Percentiles rank a stretch among this genome's conserved stretches.
Conservation (phyloP, 2,329 filamentous ascomycete species). For the Davidsoniella eucalypti region DNA sequence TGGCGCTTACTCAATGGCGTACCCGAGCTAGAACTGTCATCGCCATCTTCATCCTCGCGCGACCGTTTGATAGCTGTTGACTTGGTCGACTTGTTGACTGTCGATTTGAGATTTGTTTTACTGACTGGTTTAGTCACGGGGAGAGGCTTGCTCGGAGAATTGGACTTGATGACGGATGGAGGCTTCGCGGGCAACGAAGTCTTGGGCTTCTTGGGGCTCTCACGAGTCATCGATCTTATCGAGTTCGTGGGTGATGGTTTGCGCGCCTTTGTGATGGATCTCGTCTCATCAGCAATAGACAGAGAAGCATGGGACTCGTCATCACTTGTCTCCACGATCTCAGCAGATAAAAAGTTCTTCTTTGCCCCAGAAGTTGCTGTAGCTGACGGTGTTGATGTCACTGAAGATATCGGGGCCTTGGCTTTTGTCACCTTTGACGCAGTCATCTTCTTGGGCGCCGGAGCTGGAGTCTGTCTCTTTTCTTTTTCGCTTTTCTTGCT, state of each 20-base stretch:
- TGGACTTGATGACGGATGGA: not conserved
- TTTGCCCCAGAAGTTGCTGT: constrained; percentile 15
- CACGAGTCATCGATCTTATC: constrained; percentile 1
- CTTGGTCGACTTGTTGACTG: constrained; percentile 5
- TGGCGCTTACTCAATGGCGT: constrained; percentile 41
- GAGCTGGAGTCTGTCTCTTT: constrained; percentile 31
- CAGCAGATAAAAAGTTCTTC: constrained; percentile 34
- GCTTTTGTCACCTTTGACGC: constrained; percentile 15
- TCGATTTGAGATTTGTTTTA: constrained; percentile 18
- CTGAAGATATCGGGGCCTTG: not conserved
- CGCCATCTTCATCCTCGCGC: constrained; percentile 33
- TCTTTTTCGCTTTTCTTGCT: constrained; percentile 40
- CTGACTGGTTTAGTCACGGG: not conserved
- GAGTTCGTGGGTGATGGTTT: constrained; percentile 6
- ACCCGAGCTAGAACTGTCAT: constrained; percentile 43
- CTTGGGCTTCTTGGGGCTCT: constrained; percentile 6
- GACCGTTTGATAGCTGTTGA: constrained; percentile 29
- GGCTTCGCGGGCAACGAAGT: not conserved
- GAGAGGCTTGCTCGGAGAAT: not conserved
- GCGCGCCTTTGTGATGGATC: constrained; percentile 1
- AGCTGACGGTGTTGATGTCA: not conserved
- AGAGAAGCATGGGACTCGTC: constrained; percentile 29
- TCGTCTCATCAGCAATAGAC: constrained; percentile 5
- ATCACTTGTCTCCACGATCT: constrained; percentile 40
- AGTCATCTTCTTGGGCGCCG: constrained; percentile 17